Evolutionary conservation across 805 yeast genomes (phyloP).

Genomic region (Ogataea allantospora): DNA sequence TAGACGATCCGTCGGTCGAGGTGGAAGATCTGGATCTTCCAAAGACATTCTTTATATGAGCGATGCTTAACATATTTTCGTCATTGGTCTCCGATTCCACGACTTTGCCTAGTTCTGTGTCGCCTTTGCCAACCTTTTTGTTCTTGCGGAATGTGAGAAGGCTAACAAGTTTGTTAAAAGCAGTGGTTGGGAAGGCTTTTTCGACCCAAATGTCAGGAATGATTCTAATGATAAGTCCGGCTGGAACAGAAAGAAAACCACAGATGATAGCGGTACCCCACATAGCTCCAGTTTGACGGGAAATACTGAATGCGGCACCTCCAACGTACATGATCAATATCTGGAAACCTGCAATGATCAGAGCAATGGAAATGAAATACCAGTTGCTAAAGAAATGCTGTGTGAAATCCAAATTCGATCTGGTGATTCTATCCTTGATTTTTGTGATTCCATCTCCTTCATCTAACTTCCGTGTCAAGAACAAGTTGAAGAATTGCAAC

Average conservation of each 20-base stretch:
- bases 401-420: constrained; percentile 74
- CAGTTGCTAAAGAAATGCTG: constrained; percentile 78
- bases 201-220: constrained; percentile 80
- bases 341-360: constrained; percentile 80
- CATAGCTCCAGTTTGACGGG: constrained; percentile 75
- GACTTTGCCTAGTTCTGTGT: constrained; percentile 9
- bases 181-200: constrained; percentile 60
- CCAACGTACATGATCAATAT: constrained; percentile 93
- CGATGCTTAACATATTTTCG: constrained; percentile 21
- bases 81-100: constrained; percentile 11
- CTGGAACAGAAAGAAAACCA: constrained; percentile 79
- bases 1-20: constrained; percentile 13
- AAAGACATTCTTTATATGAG: constrained; percentile 13
- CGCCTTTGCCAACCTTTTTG: constrained; percentile 9
- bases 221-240: constrained; percentile 71
- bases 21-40: constrained; percentile 22
- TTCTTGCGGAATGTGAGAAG: constrained; percentile 21
- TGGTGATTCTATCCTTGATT: constrained; percentile 57
- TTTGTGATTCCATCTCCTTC: constrained; percentile 69
- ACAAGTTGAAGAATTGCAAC: constrained; percentile 93
- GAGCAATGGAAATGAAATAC: constrained; percentile 73
- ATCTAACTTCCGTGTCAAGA: constrained; percentile 88
- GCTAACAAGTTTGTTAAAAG: constrained; percentile 37
- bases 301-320: constrained; percentile 89
- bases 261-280: constrained; percentile 88